Percentiles rank a stretch among this genome's conserved stretches.
Conservation (phyloP, 805 yeast genomes). For the Grigorovia jiainica region DNA sequence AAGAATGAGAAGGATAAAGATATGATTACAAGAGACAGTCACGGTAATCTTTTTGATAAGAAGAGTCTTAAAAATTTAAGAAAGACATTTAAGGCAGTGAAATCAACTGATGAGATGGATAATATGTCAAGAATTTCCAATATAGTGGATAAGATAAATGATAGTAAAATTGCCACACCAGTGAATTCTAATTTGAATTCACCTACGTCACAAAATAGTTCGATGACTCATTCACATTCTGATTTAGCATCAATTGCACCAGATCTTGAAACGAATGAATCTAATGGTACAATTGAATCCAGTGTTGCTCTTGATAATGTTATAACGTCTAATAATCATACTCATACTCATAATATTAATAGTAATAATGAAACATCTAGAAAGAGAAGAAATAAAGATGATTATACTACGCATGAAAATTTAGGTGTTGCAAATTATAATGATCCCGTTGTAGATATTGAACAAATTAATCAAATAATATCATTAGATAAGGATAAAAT, state of each 20-base stretch:
- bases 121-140: neutral
- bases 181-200: neutral
- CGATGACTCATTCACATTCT: too few species aligned
- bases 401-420: too few species aligned
- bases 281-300: too few species aligned
- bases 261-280: too few species aligned
- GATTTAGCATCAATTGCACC: neutral
- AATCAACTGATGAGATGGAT: neutral
- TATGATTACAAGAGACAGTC: neutral
- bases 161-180: neutral
- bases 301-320: too few species aligned
- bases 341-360: too few species aligned
- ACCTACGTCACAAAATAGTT: neutral
- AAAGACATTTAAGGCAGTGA: neutral
- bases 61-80: neutral
- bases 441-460: neutral
- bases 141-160: neutral
- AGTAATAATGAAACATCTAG: too few species aligned
- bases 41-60: neutral
- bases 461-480: constrained; percentile 1
- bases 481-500: neutral
- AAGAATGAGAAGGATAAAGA: neutral
- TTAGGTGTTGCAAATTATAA: neutral
- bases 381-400: neutral
- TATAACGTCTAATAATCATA: too few species aligned